Evolutionary conservation across 2,329 filamentous ascomycete species (phyloP).

Genomic region (Chrysoporthe deuterocubensis): DNA sequence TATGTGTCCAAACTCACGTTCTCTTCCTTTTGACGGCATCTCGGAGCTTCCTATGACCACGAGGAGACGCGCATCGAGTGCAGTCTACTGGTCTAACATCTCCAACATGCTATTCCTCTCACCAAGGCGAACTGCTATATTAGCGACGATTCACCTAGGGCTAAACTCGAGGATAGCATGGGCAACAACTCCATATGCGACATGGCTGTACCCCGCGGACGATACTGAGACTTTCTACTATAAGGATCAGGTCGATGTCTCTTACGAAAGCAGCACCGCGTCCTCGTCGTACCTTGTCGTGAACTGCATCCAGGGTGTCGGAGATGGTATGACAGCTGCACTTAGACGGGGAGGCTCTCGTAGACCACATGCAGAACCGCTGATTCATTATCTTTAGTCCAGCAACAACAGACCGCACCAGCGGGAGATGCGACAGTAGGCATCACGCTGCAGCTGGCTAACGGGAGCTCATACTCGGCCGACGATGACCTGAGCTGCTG

Average conservation of each 20-base stretch:
- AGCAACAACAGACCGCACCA: not conserved
- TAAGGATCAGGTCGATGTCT: conserved; percentile 6
- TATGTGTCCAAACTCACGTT: too few relatives aligned
- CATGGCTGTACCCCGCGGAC: not conserved
- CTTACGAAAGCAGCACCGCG: not conserved
- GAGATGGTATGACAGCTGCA: not conserved
- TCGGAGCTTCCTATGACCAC: not conserved
- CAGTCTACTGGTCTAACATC: not conserved
- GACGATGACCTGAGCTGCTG: conserved; percentile 10
- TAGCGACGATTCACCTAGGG: not conserved
- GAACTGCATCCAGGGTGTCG: conserved; percentile 10
- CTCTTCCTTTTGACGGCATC: too few relatives aligned
- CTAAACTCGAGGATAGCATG: not conserved
- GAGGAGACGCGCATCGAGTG: not conserved
- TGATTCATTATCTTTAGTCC: not conserved
- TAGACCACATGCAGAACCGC: too few relatives aligned
- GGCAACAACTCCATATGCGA: not conserved
- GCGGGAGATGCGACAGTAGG: not conserved
- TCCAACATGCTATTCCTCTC: not conserved
- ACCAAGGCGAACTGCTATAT: not conserved
- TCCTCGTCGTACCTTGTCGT: conserved; percentile 6
- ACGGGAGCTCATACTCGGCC: not conserved
- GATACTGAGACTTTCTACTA: conserved; percentile 12
- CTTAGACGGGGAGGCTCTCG: too few relatives aligned
- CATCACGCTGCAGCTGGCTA: conserved; percentile 11